Evolutionary conservation across 176 grass and related monocot genomes (phyloP).

Genomic region (Miscanthus lutarioriparius): DNA sequence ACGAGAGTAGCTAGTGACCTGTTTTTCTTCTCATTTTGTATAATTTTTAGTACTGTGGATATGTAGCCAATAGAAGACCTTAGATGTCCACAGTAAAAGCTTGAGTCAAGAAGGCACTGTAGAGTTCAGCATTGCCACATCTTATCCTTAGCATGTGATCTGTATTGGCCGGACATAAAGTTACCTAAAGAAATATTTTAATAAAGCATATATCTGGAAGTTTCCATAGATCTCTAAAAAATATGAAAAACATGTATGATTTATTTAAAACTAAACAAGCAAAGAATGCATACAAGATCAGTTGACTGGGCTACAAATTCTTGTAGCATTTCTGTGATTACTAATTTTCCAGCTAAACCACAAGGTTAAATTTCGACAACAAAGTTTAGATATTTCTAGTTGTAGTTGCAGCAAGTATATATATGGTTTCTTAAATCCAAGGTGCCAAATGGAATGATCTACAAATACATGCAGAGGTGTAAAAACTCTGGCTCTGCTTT

Average conservation of each 20-base stretch:
- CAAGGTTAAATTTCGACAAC: background rate
- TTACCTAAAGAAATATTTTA: background rate
- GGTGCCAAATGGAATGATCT: background rate
- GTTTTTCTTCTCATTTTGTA: background rate
- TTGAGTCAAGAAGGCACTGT: background rate
- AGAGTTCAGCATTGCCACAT: background rate
- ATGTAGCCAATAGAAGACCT: constrained; percentile 6
- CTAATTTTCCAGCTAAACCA: background rate
- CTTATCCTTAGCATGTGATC: background rate
- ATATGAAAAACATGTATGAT: background rate
- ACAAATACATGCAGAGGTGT: background rate
- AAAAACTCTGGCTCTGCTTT: background rate
- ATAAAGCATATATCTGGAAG: background rate
- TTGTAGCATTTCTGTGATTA: background rate
- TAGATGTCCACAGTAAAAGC: background rate
- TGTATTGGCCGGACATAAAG: background rate
- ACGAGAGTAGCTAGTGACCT: background rate
- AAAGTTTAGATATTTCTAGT: background rate
- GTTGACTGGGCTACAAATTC: background rate
- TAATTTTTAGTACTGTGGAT: background rate
- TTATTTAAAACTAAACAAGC: background rate
- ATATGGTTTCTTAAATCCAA: background rate
- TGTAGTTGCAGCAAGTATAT: background rate
- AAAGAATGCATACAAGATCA: background rate
- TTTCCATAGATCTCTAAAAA: background rate